phyloP scores from a whole-genome alignment of 139 green algal genomes.

The Diplosphaera chodatii region DNA sequence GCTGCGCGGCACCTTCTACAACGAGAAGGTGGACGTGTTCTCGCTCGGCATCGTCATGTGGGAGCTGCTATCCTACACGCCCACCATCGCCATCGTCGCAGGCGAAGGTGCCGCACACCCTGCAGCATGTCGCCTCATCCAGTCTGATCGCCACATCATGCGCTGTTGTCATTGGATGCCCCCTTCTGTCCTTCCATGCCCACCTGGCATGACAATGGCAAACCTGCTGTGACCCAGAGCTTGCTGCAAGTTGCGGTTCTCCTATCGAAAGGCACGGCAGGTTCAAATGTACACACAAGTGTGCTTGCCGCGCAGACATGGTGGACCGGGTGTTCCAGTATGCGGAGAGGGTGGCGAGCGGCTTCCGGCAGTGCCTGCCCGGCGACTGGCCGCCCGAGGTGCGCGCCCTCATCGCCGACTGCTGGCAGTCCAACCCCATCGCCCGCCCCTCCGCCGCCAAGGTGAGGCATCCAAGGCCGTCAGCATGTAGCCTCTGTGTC shows the following conservation, averaged over 20 bases:
- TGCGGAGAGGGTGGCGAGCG: constrained; percentile 30
- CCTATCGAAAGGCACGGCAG: too few relatives aligned
- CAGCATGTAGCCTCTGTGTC: too few relatives aligned
- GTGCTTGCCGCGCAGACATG: too few relatives aligned
- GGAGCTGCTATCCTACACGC: constrained; percentile 60
- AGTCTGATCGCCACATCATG: too few relatives aligned
- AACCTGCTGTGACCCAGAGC: too few relatives aligned
- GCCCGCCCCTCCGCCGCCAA: neutral
- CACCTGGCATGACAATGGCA: too few relatives aligned
- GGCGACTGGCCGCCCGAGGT: constrained; percentile 7
- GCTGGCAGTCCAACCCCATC: constrained; percentile 6
- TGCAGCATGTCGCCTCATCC: too few relatives aligned
- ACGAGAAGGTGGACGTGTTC: constrained; percentile 76
- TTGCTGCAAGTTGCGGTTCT: too few relatives aligned
- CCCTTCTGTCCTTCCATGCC: too few relatives aligned
- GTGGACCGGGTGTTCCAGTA: constrained; percentile 9
- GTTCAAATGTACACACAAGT: too few relatives aligned
- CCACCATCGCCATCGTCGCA: constrained; percentile 53
- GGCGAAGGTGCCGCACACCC: constrained; percentile 13
- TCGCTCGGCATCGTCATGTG: constrained; percentile 70
- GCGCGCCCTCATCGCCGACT: constrained; percentile 8
- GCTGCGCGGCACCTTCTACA: constrained; percentile 40
- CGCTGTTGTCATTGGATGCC: too few relatives aligned
- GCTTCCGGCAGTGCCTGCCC: constrained; percentile 29
- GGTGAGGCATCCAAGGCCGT: too few relatives aligned